These are phyloP conservation scores for Pochonia chlamydosporia DNA, from an alignment of 2,329 filamentous ascomycete genomes.

Conservation along the genomic window DNA sequence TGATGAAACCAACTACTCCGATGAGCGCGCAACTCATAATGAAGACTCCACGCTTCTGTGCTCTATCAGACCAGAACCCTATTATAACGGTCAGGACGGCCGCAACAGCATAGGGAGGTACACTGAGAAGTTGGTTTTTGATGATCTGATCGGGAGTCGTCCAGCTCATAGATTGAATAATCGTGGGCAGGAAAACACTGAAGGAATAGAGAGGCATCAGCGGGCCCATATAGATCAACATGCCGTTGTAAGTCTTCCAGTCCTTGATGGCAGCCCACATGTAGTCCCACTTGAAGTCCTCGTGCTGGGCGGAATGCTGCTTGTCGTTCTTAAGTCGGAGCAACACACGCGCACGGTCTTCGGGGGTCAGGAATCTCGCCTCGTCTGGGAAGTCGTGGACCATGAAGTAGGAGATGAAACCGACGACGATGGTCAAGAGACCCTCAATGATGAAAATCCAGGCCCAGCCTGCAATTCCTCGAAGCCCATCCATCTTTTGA, in stretches of 20 bases:
- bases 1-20: slow-evolving; percentile 70
- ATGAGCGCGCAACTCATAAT: slow-evolving; percentile 68
- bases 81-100: slow-evolving; percentile 30
- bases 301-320: slow-evolving; percentile 68
- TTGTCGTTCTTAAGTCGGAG: slow-evolving; percentile 64
- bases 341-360: slow-evolving; percentile 68
- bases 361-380: slow-evolving; percentile 63
- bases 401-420: slow-evolving; percentile 65
- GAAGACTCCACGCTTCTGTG: slow-evolving; percentile 67
- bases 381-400: slow-evolving; percentile 79
- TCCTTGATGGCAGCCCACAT: slow-evolving; percentile 69
- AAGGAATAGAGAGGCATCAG: slow-evolving; percentile 71
- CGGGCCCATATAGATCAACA: slow-evolving; percentile 72
- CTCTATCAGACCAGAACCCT: slow-evolving; percentile 70
- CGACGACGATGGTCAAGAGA: slow-evolving; percentile 62
- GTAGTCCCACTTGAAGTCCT: slow-evolving; percentile 68
- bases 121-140: slow-evolving; percentile 40
- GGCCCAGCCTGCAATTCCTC: slow-evolving; percentile 50
- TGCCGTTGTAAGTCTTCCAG: slow-evolving; percentile 77
- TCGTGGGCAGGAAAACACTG: slow-evolving; percentile 72
- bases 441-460: slow-evolving; percentile 70
- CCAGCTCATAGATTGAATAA: slow-evolving; percentile 53
- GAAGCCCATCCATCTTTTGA: slow-evolving; percentile 60
- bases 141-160: slow-evolving; percentile 25
- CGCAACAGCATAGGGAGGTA: slow-evolving; percentile 34